Conservation (phyloP, 257 asterid genomes). For the Leonotis leonurus region DNA sequence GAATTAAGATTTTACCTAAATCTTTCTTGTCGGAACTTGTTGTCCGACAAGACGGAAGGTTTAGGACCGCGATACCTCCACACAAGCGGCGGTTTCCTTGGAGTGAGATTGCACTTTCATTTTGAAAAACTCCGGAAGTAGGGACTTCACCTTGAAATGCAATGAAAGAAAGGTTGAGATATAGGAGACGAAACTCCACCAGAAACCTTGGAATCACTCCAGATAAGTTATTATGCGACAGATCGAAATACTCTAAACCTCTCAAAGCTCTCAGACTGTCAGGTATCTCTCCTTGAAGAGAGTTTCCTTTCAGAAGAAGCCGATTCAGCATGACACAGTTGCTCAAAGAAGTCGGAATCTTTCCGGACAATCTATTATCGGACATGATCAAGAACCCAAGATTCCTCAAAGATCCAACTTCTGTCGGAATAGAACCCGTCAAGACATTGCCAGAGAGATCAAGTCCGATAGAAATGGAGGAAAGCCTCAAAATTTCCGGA, state of each 20-base stretch:
- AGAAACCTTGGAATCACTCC: neutral
- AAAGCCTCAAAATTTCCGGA: neutral
- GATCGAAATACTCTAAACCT: constrained; percentile 5
- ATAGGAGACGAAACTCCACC: neutral
- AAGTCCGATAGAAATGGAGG: constrained; percentile 2
- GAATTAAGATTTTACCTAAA: too few species aligned
- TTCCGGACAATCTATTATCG: neutral
- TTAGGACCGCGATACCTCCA: too few species aligned
- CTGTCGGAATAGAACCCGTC: constrained; percentile 7
- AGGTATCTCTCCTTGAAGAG: constrained; percentile 22
- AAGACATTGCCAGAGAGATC: constrained; percentile 4
- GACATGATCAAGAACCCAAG: neutral
- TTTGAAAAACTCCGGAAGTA: too few species aligned
- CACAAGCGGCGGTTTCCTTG: too few species aligned
- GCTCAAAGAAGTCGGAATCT: neutral
- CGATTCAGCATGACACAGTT: neutral
- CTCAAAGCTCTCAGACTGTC: constrained; percentile 5
- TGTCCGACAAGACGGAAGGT: too few species aligned
- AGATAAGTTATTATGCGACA: constrained; percentile 16
- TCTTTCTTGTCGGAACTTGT: neutral
- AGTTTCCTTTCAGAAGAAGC: neutral
- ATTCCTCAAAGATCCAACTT: constrained; percentile 8
- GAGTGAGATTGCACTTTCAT: too few species aligned
- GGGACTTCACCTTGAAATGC: too few species aligned
- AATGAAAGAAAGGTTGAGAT: neutral